Evolutionary conservation across 805 yeast genomes (phyloP), one percentile per base, ranked within the genome.

Genomic region (Lipomyces yamadae): DNA sequence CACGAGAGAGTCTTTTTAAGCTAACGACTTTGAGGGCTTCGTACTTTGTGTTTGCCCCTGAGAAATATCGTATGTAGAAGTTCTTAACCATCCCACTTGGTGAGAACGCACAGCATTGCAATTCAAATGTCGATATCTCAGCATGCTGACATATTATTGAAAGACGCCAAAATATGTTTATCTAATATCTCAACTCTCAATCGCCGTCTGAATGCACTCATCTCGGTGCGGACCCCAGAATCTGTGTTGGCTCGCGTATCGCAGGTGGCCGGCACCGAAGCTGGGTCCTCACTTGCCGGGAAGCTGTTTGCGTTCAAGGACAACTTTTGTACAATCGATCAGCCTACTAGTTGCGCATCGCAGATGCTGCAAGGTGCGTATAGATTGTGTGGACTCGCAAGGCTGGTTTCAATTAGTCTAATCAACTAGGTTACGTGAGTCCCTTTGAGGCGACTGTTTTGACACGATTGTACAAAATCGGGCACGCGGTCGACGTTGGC

Each of bases 381-480:
- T 57, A 33, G 24, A 34, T 35, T 32, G 56, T 37, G 32, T 2
- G 10, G 35, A 4, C 13, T 24, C 24, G 24, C 10, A 32, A 30
- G 30, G 37, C 11, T 30, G 18, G 42, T 10, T 3, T 33, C 18
- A 29, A 56, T 6, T 37, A 39, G 4, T 18, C n/a, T 48, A 35
- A 15, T 18, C 34, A 3, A 50, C 29, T 32, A 70, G 77, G 79
- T 52, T 95, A 89, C 75, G 74, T 71, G 2, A 86, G 96, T 30
- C 98, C 98, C 1, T 93, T 84, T 74, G 86, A 90, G 68, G 90
- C 98, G 11, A 91, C 97, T 0, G 90, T 88, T 2, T 86, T 86
- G 0, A 71, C 76, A 1, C 78, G 86, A 2, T 76, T 95, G n/a
- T 76, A 82, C 7, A 72, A 78, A 0, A 4, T 15, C n/a, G 80